Evolutionary conservation across 495 filamentous ascomycete genomes (phyloP), one percentile per base, ranked within the genome.

Genomic region (Pyrenula massariospora): DNA sequence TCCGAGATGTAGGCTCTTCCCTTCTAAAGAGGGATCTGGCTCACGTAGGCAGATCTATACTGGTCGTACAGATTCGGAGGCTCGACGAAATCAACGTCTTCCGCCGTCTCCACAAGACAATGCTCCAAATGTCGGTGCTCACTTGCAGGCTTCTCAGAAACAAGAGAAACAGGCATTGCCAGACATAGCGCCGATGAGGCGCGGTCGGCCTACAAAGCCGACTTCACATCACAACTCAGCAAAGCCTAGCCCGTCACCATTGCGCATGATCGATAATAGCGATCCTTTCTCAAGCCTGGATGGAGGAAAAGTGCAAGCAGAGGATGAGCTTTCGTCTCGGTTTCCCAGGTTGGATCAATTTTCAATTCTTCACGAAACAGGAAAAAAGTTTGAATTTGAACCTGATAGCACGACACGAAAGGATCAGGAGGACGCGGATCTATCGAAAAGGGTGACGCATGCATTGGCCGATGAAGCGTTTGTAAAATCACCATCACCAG

Each of bases 261-360:
- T 80, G 56, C 82, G 85, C 56, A 78, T 79, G 48, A 52, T 60
- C 22, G 79, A 83, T 12, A 74, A 79, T n/a, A 83, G 77, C 54
- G 93, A 98, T 68, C 93, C 93, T 0, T 98, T 96, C 69, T 86
- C 87, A 24, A 88, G 87, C 3, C 74, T 98, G 19, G 93, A 98
- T 66, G 79, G 84, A 8, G 67, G 60, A 25, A 80, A 78, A 53
- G 58, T 79, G 12, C 73, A 74, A 12, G 71, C 73, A 50, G 71
- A 69, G 3, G 93, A 97, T 61, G 94, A 96, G 61, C 70, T 95
- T 54, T 87, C 91, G 2, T 79, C 82, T 51, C 81, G 87, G 53
- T 98, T 96, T 61, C 93, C 93, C 2, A 89, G 89, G 10, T 75
- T 98, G 24, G 92, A 98, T 58, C 89, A 97, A 60, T 98, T 98